Evolutionary conservation across 1,139 yeast species (phyloP).

Genomic region (Yamadazyma epiphylla): DNA sequence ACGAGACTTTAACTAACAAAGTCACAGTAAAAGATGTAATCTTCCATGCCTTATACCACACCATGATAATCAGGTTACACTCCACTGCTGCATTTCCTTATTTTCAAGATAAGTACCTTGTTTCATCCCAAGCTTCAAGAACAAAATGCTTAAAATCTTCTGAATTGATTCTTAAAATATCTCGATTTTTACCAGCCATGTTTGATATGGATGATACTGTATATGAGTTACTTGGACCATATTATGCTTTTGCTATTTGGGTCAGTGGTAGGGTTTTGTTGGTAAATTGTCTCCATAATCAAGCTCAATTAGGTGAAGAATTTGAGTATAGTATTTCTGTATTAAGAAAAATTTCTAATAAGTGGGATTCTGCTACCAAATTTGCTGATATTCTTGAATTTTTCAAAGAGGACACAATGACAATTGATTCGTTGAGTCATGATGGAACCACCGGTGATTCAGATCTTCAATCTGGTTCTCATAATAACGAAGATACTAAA

Average conservation of each 20-base stretch:
- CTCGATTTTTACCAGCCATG: constrained; percentile 7
- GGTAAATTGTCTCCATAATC: constrained; percentile 11
- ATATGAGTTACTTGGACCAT: constrained; percentile 14
- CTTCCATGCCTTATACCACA: constrained; percentile 12
- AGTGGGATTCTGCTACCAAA: constrained; percentile 15
- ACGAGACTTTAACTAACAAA: constrained; percentile 2
- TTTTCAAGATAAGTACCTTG: constrained; percentile 10
- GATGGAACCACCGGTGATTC: constrained; percentile 7
- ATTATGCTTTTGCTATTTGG: constrained; percentile 17
- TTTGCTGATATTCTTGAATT: constrained; percentile 16
- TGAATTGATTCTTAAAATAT: constrained; percentile 7
- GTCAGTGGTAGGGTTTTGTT: constrained; percentile 16
- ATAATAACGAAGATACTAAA: constrained; percentile 13
- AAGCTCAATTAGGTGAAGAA: constrained; percentile 10
- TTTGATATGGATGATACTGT: constrained; percentile 7
- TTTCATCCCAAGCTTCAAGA: constrained; percentile 12
- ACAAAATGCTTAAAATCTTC: constrained; percentile 11
- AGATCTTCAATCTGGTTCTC: constrained; percentile 4
- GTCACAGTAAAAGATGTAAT: constrained; percentile 7
- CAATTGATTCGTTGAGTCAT: constrained; percentile 8
- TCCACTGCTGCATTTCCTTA: constrained; percentile 15
- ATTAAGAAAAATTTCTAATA: constrained; percentile 10
- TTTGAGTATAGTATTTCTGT: constrained; percentile 11
- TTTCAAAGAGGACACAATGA: constrained; percentile 13
- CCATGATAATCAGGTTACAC: constrained; percentile 14